Conservation (phyloP, 2,329 filamentous ascomycete species). For the Cercospora brassicicola region DNA sequence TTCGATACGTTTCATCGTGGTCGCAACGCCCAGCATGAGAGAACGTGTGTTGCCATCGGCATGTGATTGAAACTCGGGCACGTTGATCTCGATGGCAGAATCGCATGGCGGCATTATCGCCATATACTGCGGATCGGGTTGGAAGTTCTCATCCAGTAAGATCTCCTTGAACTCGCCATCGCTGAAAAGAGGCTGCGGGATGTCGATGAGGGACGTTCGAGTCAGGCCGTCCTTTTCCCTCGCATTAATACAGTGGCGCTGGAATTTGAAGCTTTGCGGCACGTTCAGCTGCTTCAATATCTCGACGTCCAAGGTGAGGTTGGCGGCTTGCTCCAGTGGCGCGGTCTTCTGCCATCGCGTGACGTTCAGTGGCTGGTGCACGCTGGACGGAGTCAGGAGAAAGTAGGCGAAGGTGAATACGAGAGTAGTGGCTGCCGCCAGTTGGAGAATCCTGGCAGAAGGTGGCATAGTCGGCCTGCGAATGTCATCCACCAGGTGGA, state of each 20-base stretch:
- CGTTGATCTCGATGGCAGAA: conserved; percentile 19
- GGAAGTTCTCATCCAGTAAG: conserved; percentile 17
- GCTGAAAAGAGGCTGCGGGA: conserved; percentile 15
- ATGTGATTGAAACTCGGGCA: conserved; percentile 24
- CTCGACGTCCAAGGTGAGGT: conserved; percentile 26
- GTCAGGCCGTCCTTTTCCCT: conserved; percentile 17
- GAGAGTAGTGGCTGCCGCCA: conserved; percentile 19
- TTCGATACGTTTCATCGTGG: conserved; percentile 27
- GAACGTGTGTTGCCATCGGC: conserved; percentile 19
- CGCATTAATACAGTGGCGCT: conserved; percentile 25
- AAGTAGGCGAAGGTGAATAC: conserved; percentile 24
- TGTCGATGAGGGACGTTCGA: conserved; percentile 21
- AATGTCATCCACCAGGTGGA: not conserved
- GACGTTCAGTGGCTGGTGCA: conserved; percentile 3
- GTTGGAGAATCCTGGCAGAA: conserved; percentile 14
- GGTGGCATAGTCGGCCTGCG: not conserved
- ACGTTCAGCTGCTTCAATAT: conserved; percentile 24
- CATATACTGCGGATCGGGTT: conserved; percentile 9
- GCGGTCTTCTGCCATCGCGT: conserved; percentile 19
- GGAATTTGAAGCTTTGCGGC: conserved; percentile 23
- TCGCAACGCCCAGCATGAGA: conserved; percentile 33
- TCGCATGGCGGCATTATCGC: conserved; percentile 25
- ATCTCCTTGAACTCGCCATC: conserved; percentile 13
- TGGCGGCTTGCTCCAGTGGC: conserved; percentile 12
- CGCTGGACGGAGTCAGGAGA: conserved; percentile 12